Conservation (phyloP, 371 early-diverging fungal genomes). For the Apophysomyces ossiformis region DNA sequence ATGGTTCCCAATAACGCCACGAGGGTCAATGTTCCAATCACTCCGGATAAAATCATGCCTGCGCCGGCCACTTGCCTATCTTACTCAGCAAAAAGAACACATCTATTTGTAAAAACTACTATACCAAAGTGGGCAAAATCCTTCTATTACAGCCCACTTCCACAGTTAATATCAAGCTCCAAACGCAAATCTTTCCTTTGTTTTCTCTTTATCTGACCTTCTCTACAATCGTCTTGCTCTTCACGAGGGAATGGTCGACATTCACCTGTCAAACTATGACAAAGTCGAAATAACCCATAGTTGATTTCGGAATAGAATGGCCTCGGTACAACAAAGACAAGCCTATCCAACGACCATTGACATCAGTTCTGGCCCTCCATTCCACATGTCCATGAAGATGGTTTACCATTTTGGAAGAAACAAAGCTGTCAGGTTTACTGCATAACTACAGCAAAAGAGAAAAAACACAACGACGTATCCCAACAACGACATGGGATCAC, state of each 20-base stretch:
- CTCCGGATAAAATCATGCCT: conserved; percentile 34
- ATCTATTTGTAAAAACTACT: not conserved
- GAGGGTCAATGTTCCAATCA: conserved; percentile 30
- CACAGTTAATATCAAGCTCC: not conserved
- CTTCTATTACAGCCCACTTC: conserved; percentile 5
- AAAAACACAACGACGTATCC: conserved; percentile 34
- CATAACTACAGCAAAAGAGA: conserved; percentile 28
- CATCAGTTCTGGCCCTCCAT: no score
- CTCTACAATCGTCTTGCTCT: conserved; percentile 26
- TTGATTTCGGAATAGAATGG: conserved; percentile 34
- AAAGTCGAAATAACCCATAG: conserved; percentile 25
- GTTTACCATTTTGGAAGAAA: conserved; percentile 30
- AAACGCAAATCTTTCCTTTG: not conserved
- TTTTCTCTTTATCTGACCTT: conserved; percentile 20
- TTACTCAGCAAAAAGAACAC: not conserved
- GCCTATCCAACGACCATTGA: conserved; percentile 9
- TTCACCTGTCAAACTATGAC: conserved; percentile 28
- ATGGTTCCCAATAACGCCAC: conserved; percentile 33
- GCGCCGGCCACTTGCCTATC: conserved; percentile 33
- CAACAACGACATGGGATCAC: conserved; percentile 21
- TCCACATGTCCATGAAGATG: no score
- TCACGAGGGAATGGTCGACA: conserved; percentile 38
- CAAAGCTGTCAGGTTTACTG: conserved; percentile 28
- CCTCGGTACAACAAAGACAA: conserved; percentile 24
- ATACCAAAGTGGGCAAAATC: conserved; percentile 32